Conservation (phyloP, 306 rosid species). For the Comarum palustre region DNA sequence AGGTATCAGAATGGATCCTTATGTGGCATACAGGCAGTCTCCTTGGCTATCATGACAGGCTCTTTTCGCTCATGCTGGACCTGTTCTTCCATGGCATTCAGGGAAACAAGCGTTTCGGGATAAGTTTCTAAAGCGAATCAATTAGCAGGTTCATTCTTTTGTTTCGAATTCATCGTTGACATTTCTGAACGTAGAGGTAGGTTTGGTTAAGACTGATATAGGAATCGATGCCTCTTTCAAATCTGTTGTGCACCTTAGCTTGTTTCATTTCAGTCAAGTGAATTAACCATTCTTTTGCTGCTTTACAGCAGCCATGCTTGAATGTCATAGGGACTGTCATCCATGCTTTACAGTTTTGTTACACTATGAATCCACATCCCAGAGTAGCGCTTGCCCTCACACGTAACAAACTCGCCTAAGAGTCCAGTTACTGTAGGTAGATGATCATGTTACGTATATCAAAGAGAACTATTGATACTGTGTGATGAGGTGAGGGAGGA, state of each 20-base stretch:
- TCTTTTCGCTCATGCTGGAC: constrained; percentile 45
- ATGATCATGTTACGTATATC: too few relatives aligned
- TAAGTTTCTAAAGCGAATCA: background rate
- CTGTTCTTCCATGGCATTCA: constrained; percentile 30
- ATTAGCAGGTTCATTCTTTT: constrained; percentile 1
- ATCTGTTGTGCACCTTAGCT: background rate
- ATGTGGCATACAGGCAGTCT: constrained; percentile 45
- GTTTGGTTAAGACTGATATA: background rate
- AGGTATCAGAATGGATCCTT: constrained; percentile 8
- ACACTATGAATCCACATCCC: background rate
- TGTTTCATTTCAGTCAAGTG: background rate
- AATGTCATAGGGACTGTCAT: background rate
- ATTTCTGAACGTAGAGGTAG: background rate
- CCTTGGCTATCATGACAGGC: constrained; percentile 56
- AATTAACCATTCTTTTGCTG: background rate
- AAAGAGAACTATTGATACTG: too few relatives aligned
- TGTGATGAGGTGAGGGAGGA: background rate
- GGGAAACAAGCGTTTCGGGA: background rate
- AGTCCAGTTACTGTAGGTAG: too few relatives aligned
- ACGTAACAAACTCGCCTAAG: background rate
- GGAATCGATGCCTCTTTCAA: background rate
- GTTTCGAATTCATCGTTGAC: background rate
- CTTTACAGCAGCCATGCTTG: background rate
- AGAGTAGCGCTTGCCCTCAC: background rate
- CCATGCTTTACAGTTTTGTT: background rate